Evolutionary conservation across 176 grass and related monocot genomes (phyloP).

Genomic region (Saccharum spontaneum): DNA sequence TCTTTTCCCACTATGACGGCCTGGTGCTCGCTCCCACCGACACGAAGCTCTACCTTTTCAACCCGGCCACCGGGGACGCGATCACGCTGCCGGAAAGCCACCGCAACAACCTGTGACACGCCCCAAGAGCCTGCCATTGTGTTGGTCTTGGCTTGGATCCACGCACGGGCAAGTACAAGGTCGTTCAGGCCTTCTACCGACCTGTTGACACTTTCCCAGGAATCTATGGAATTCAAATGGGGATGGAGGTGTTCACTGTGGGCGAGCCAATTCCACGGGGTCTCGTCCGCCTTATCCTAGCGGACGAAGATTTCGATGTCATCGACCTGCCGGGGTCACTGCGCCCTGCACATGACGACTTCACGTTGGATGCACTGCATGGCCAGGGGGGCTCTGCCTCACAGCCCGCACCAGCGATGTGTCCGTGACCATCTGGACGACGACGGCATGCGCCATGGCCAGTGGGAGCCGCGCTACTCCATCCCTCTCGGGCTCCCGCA

Average conservation of each 20-base stretch:
- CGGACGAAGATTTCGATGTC: background rate
- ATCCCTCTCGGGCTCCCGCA: too few species aligned
- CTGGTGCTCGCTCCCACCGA: background rate
- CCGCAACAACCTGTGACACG: background rate
- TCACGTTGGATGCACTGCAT: too few species aligned
- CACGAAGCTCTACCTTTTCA: background rate
- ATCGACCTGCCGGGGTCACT: background rate
- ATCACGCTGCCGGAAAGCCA: background rate
- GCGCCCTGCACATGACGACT: too few species aligned
- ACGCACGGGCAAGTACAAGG: background rate
- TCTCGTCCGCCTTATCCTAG: background rate
- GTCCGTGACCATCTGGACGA: background rate
- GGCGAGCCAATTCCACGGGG: too few species aligned
- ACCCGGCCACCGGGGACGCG: background rate
- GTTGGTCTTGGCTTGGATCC: slow-evolving; percentile 1
- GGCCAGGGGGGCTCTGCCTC: background rate
- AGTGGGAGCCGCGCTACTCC: too few species aligned
- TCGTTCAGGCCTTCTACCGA: too few species aligned
- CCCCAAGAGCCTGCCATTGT: background rate
- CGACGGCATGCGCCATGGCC: too few species aligned
- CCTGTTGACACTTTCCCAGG: too few species aligned
- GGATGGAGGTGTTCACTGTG: background rate
- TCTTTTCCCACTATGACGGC: background rate
- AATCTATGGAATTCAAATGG: background rate
- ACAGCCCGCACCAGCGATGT: background rate